These are phyloP conservation scores for Penicillium antarcticum DNA, from an alignment of 495 filamentous ascomycete species.

Conservation along the genomic window DNA sequence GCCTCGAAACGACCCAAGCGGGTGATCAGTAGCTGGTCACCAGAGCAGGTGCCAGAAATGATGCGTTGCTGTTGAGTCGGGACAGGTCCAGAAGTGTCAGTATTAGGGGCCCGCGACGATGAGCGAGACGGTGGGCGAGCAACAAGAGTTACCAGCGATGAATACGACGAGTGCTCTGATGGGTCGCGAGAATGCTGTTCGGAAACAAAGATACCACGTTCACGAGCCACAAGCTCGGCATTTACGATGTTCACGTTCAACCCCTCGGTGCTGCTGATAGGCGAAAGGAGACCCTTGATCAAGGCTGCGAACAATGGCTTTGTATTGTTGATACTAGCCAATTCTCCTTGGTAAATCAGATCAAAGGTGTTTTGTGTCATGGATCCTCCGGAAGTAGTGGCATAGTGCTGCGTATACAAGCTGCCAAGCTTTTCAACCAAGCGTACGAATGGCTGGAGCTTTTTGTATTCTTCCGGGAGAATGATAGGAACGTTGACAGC, in stretches of 20 bases:
- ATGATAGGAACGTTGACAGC: constrained; percentile 74
- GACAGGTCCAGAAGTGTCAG: not conserved
- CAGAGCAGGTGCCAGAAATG: constrained; percentile 64
- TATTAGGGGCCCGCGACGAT: constrained; percentile 13
- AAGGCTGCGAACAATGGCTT: constrained; percentile 67
- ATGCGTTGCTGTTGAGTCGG: constrained; percentile 41
- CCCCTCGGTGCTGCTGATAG: constrained; percentile 55
- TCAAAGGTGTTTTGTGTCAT: constrained; percentile 59
- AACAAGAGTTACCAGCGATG: constrained; percentile 59
- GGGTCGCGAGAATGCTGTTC: constrained; percentile 57
- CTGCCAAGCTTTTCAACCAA: constrained; percentile 67
- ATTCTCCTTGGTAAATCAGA: constrained; percentile 63
- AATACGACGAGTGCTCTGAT: constrained; percentile 46
- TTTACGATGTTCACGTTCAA: constrained; percentile 74
- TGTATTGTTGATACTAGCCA: constrained; percentile 60
- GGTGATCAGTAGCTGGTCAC: constrained; percentile 57
- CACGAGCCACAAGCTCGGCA: constrained; percentile 62
- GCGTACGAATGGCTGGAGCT: constrained; percentile 64
- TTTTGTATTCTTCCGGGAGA: constrained; percentile 66
- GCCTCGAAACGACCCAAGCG: constrained; percentile 62
- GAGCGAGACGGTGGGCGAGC: constrained; percentile 32
- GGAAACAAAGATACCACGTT: constrained; percentile 66
- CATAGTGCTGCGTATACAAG: constrained; percentile 69
- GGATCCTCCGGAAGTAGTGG: constrained; percentile 17
- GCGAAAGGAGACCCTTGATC: constrained; percentile 61